Conservation (phyloP, 1,284 basidiomycete genomes). For the Pyrrhoderma lamaoense region DNA sequence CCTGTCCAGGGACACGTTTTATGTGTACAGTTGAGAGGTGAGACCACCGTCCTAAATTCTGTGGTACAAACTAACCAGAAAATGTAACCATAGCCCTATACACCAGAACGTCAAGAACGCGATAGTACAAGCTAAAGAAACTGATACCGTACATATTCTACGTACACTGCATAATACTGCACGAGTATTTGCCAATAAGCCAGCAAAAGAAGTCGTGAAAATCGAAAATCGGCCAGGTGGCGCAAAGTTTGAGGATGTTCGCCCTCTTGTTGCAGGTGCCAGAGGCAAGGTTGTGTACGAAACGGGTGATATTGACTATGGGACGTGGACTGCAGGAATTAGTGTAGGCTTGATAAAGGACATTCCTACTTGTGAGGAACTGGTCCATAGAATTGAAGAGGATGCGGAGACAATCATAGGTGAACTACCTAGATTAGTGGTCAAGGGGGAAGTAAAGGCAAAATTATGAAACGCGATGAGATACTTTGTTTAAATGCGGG, state of each 20-base stretch:
- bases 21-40: constrained; percentile 77
- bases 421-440: constrained; percentile 29
- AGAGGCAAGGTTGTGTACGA: constrained; percentile 74
- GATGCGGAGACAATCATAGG: constrained; percentile 72
- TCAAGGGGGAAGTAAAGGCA: background rate
- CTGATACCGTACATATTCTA: constrained; percentile 86
- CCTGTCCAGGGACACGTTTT: constrained; percentile 64
- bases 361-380: constrained; percentile 75
- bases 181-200: constrained; percentile 82
- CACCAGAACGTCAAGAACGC: constrained; percentile 88
- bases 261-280: constrained; percentile 57
- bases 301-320: constrained; percentile 77
- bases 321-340: constrained; percentile 84
- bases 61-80: constrained; percentile 6
- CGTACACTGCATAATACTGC: constrained; percentile 82
- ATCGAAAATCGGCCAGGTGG: constrained; percentile 78
- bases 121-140: constrained; percentile 78
- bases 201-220: constrained; percentile 74
- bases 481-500: too few species aligned
- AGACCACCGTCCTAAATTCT: constrained; percentile 9
- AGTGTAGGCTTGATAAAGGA: constrained; percentile 80
- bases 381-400: constrained; percentile 65
- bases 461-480: too few species aligned
- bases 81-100: constrained; percentile 50
- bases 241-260: constrained; percentile 82